A percentile compares a stretch with the other conserved stretches of the same genome.
phyloP scores from a whole-genome alignment of 768 basidiomycete species.

The Kwoniella sp. region DNA sequence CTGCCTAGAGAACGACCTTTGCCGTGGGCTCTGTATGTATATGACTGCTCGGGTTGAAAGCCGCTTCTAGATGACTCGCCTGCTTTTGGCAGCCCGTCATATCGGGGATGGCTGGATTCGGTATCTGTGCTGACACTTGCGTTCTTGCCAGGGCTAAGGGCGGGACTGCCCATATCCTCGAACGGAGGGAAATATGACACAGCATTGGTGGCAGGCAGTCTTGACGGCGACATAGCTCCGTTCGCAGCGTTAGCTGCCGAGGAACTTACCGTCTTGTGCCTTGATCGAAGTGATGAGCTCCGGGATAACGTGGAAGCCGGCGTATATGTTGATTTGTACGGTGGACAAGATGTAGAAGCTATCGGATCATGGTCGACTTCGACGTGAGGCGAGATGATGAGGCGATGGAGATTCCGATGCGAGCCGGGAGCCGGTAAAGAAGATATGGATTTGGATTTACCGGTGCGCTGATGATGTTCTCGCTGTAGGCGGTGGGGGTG shows the following conservation, averaged over 20 bases:
- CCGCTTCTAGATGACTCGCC: constrained; percentile 1
- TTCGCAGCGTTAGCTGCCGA: neutral
- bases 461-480: constrained; percentile 7
- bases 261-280: neutral
- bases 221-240: constrained; percentile 30
- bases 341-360: neutral
- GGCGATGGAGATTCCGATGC: neutral
- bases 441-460: constrained; percentile 28
- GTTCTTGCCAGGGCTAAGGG: neutral
- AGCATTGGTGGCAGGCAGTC: constrained; percentile 34
- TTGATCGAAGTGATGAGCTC: constrained; percentile 13
- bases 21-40: constrained; percentile 9
- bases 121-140: neutral
- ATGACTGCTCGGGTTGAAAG: neutral
- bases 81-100: neutral
- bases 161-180: constrained; percentile 33
- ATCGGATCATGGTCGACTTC: neutral
- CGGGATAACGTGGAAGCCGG: constrained; percentile 4
- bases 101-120: neutral
- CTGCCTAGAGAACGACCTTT: constrained; percentile 37
- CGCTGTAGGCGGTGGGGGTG: constrained; percentile 1
- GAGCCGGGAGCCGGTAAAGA: constrained; percentile 16
- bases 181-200: constrained; percentile 48
- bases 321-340: neutral
- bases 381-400: constrained; percentile 7